Evolutionary conservation across 2,329 filamentous ascomycete genomes (phyloP).

Genomic region (Tolypocladium guangdongense): DNA sequence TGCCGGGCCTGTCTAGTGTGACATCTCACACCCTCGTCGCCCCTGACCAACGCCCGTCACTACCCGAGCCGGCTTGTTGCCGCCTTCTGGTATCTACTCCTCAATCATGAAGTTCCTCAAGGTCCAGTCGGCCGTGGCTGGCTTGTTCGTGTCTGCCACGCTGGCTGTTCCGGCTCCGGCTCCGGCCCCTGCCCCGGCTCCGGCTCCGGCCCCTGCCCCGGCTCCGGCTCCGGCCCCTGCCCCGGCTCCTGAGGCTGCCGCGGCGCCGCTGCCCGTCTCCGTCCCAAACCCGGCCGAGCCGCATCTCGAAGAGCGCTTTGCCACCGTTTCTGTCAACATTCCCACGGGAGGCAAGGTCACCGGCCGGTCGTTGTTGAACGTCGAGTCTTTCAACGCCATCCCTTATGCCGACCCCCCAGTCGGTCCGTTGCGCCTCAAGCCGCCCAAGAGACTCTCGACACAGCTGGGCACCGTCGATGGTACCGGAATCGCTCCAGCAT

Average conservation of each 20-base stretch:
- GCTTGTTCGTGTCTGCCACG: slow-evolving; percentile 6
- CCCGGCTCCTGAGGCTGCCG: slow-evolving; percentile 8
- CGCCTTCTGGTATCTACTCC: neutral
- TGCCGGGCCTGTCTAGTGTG: neutral
- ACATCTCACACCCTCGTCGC: neutral
- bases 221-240: slow-evolving; percentile 9
- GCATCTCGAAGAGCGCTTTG: slow-evolving; percentile 30
- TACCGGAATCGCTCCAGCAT: slow-evolving; percentile 46
- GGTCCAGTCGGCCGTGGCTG: neutral
- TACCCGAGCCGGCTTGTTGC: neutral
- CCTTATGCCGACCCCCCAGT: slow-evolving; percentile 63
- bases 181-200: slow-evolving; percentile 9
- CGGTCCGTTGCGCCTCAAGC: slow-evolving; percentile 55
- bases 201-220: slow-evolving; percentile 10
- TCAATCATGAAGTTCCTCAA: neutral
- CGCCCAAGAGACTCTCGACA: slow-evolving; percentile 47
- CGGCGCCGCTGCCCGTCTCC: slow-evolving; percentile 8
- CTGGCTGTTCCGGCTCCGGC: slow-evolving; percentile 10
- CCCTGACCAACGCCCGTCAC: neutral
- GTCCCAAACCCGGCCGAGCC: neutral
- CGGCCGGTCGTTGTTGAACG: slow-evolving; percentile 29
- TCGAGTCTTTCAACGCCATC: slow-evolving; percentile 65
- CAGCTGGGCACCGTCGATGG: slow-evolving; percentile 51
- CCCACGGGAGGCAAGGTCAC: slow-evolving; percentile 47
- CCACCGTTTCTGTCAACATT: slow-evolving; percentile 40